Evolutionary conservation across 345 rosid species (phyloP).

Genomic region (Melastoma malabathricum): DNA sequence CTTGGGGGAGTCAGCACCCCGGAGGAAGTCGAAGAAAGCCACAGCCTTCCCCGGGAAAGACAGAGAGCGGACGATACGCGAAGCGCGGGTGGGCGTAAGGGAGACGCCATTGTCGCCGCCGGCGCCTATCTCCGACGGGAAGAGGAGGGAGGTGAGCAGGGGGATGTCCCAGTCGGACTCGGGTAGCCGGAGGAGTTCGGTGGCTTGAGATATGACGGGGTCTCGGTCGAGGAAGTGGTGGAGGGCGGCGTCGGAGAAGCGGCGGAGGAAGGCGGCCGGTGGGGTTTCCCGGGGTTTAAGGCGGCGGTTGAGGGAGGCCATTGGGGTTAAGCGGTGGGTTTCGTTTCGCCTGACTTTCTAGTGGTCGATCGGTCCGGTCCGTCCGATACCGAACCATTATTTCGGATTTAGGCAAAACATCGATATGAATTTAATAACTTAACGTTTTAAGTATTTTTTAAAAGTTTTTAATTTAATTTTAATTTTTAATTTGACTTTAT

Average conservation of each 20-base stretch:
- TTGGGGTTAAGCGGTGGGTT: too few species aligned
- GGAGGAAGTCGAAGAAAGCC: slow-evolving; percentile 39
- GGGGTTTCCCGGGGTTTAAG: too few species aligned
- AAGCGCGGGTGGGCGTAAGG: slow-evolving; percentile 23
- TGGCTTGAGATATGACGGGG: slow-evolving; percentile 19
- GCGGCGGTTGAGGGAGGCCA: too few species aligned
- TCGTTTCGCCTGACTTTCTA: too few species aligned
- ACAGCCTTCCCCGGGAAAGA: slow-evolving; percentile 41
- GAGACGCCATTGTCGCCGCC: slow-evolving; percentile 3
- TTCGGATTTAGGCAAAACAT: too few species aligned
- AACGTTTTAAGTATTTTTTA: too few species aligned
- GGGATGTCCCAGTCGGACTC: slow-evolving; percentile 38
- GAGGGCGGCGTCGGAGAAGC: slow-evolving; percentile 10
- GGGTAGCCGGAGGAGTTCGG: slow-evolving; percentile 34
- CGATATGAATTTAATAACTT: too few species aligned
- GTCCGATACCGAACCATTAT: too few species aligned
- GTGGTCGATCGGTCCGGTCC: too few species aligned
- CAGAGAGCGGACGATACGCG: slow-evolving; percentile 41
- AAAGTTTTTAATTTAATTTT: too few species aligned
- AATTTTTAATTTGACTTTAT: too few species aligned
- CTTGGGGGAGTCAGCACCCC: not conserved
- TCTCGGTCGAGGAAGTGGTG: slow-evolving; percentile 11
- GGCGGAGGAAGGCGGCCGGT: slow-evolving; percentile 8
- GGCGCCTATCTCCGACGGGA: slow-evolving; percentile 6
- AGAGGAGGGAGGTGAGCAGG: slow-evolving; percentile 28